Base-by-base conservation (phyloP, 73 alveolate species). In the Uronychia setigera region DNA sequence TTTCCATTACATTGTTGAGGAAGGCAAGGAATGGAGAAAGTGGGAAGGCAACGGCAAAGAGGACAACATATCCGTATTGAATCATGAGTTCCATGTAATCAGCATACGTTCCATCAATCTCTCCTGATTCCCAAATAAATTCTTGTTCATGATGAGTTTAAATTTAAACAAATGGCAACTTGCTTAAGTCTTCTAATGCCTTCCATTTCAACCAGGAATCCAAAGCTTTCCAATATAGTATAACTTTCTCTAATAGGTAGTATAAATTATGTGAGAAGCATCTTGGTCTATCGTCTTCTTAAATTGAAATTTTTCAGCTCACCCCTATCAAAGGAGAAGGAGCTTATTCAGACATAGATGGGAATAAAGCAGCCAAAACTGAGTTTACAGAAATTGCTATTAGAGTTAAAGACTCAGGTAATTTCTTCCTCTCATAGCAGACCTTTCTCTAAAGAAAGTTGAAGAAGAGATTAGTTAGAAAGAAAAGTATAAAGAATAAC, bases 31-130 rank as follows among this genome's bases (percentile, higher is more conserved):
- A 74, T 11, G 96, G 96, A 9, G 94, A 93, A 0, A 93, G 80
- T 0, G 98, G 97, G 77, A 94, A 94, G 1, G 97, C 96, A 33
- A 94, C 83, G 30, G 97, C 95, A 83, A 95, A 95, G n/a, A 95
- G 91, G 1, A 94, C 84, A 29, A 95, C 86, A 74, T 95, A 95
- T 0, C 98, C 98, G 31, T 78, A 83, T 74, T 93, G 92, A 13
- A 88, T 81, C 67, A 95, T 86, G 32, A 95, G 83, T 35, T 95
- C 98, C 80, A 86, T 79, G 60, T 93, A 95, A 58, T 91, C 93
- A 58, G 27, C 32, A 74, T 80, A 80, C 28, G 87, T 80, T 28
- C 87, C 87, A 58, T 80, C 87, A 33, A 80, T 35, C 32, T 80
- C 87, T 80, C 46, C 59, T 35, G n/a, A 80, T 0, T 31, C 84